Conservation (phyloP, 495 filamentous ascomycete species). For the Apodospora peruviana region DNA sequence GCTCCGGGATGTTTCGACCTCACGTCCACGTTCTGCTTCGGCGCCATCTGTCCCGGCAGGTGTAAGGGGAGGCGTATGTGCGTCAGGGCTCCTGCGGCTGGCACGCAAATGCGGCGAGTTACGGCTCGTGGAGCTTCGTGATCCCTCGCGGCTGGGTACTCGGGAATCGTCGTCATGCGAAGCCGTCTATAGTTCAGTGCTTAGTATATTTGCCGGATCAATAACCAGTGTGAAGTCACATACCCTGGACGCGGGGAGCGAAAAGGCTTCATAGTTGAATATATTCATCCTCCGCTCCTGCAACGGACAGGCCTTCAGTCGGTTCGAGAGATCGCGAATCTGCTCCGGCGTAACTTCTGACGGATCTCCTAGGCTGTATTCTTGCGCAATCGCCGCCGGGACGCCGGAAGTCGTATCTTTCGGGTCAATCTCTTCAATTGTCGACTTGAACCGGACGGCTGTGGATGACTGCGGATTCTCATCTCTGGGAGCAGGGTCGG, state of each 20-base stretch:
- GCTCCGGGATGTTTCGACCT: constrained; percentile 23
- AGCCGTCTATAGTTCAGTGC: constrained; percentile 26
- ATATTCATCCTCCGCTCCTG: constrained; percentile 79
- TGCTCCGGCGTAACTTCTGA: constrained; percentile 50
- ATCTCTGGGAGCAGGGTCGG: constrained; percentile 6
- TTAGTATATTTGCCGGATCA: too few species aligned
- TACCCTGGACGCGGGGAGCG: constrained; percentile 81
- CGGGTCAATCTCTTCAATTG: constrained; percentile 69
- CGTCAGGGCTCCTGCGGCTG: constrained; percentile 47
- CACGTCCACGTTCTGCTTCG: constrained; percentile 23
- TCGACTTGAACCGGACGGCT: constrained; percentile 74
- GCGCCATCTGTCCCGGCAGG: constrained; percentile 61
- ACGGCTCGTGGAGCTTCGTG: constrained; percentile 31
- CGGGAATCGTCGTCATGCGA: constrained; percentile 39
- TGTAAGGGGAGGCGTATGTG: constrained; percentile 86
- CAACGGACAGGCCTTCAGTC: constrained; percentile 64
- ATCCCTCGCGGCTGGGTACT: constrained; percentile 28
- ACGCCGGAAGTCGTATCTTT: constrained; percentile 21
- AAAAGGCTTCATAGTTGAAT: constrained; percentile 82
- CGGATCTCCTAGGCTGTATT: constrained; percentile 21
- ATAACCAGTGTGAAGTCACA: constrained; percentile 34
- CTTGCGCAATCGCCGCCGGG: constrained; percentile 10
- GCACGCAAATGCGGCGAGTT: constrained; percentile 39
- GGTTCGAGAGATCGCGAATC: constrained; percentile 65
- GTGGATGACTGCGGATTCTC: constrained; percentile 23